Base-by-base conservation (phyloP, 441 rosid species). In the Gossypium trilobum region DNA sequence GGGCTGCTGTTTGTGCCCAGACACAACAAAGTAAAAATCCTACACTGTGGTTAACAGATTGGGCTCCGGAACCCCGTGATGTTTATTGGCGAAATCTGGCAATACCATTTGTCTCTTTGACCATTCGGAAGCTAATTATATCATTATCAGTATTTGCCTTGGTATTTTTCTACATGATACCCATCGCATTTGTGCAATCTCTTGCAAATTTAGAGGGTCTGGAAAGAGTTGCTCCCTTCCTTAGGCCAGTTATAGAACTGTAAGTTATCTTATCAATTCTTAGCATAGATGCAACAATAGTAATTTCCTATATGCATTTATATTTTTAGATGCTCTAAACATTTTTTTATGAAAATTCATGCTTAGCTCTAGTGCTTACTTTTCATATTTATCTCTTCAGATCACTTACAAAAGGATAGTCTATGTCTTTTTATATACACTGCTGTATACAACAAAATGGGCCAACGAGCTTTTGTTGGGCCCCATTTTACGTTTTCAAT, bases 111-210 rank as follows among this genome's bases (percentile, higher is more conserved):
- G 85, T 94, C 74, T 94, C 97, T 8, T 77, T 91, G 82, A 88
- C 83, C 80, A 81, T 94, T 71, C 79, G 98, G 57, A 91, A 85
- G 75, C 88, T 90, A 65, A 73, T 91, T 29, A 90, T 94, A 74
- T 83, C 93, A 11, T 5, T 90, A 4, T 76, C 87, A 5, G 92
- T 94, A 59, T 91, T 94, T 80, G 88, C 92, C 58, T 81, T 94
- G 85, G 92, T 91, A 74, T 94, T 94, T 83, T 94, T 90, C 82
- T 94, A 94, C 87, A 90, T 94, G 98, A 90, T 94, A 78, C 98
- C 98, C 50, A 91, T 94, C 10, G 97, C 98, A 77, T 94, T 94
- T 13, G 98, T 94, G 79, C 98, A 94, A 77, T 90, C 98, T 66
- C 97, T 94, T 79, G 98, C 98, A 74, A 94, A 90, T 77, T 78